Evolutionary conservation across 371 early-diverging fungal genomes (phyloP).

Genomic region (Thermomucor indicae-seudaticae): DNA sequence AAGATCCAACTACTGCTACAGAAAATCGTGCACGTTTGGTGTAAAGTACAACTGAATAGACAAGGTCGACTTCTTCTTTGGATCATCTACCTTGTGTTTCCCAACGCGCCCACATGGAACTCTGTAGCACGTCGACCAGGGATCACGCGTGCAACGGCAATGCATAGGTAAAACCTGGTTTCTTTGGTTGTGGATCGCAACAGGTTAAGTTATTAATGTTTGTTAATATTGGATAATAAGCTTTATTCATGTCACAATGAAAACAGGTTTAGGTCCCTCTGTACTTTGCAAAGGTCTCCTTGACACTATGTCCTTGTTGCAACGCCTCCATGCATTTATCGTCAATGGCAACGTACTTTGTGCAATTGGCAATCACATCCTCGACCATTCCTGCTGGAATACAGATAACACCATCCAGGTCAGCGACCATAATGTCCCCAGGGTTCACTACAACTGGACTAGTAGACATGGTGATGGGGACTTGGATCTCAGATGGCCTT

Average conservation of each 20-base stretch:
- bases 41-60: no score
- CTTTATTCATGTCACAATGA: not conserved
- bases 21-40: no score
- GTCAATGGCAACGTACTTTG: slow-evolving; percentile 56
- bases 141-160: no score
- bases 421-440: slow-evolving; percentile 77
- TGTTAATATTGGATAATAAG: not conserved
- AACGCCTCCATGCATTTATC: slow-evolving; percentile 69
- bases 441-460: slow-evolving; percentile 55
- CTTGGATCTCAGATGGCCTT: slow-evolving; percentile 60
- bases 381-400: slow-evolving; percentile 54
- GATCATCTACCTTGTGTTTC: no score
- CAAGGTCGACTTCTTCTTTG: no score
- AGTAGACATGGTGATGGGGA: slow-evolving; percentile 53
- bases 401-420: slow-evolving; percentile 75
- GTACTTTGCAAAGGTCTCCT: slow-evolving; percentile 67
- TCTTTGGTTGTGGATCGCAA: no score
- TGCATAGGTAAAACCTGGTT: no score
- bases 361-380: slow-evolving; percentile 53
- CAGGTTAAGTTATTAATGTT: not conserved
- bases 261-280: slow-evolving; percentile 37
- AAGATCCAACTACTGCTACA: no score
- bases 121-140: no score
- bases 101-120: no score
- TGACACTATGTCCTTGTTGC: slow-evolving; percentile 51